Percentiles rank a stretch among this genome's conserved stretches.
These are phyloP conservation scores for Hemileia vastatrix DNA, from an alignment of 1,284 basidiomycete genomes.

Conservation along the genomic window DNA sequence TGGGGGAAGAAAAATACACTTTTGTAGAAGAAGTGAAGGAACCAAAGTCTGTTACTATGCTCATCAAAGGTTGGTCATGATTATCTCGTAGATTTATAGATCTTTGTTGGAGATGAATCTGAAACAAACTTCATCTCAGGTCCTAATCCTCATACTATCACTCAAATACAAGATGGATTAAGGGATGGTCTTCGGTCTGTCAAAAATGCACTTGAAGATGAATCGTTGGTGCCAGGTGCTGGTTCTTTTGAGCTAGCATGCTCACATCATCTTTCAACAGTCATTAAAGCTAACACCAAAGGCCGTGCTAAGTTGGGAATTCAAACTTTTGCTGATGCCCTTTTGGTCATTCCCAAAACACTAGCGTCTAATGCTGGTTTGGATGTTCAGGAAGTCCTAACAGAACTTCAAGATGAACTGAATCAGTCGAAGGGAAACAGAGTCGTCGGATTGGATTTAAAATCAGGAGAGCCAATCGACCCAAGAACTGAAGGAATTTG, in stretches of 20 bases:
- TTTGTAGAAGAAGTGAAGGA: constrained; percentile 94
- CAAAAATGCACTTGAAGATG: constrained; percentile 94
- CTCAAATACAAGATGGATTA: constrained; percentile 93
- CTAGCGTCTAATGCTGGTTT: constrained; percentile 92
- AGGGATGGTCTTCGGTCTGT: constrained; percentile 92
- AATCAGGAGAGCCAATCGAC: constrained; percentile 92
- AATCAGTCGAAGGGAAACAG: constrained; percentile 89
- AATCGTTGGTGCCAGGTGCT: constrained; percentile 77
- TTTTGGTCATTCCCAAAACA: constrained; percentile 93
- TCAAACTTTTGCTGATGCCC: constrained; percentile 89
- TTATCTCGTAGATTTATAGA: not conserved
- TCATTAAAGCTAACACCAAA: constrained; percentile 76
- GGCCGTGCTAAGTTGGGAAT: constrained; percentile 97
- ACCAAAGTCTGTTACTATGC: constrained; percentile 90
- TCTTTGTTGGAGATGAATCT: not conserved
- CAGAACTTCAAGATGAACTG: constrained; percentile 67
- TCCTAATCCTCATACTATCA: constrained; percentile 93
- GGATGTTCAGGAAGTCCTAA: constrained; percentile 92
- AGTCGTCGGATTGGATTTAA: constrained; percentile 77
- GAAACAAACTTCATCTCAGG: constrained; percentile 47
- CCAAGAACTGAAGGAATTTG: constrained; percentile 90
- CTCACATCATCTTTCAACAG: constrained; percentile 61
- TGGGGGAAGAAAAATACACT: constrained; percentile 98
- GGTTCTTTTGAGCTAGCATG: constrained; percentile 98
- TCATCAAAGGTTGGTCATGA: constrained; percentile 58